Percentiles rank a stretch among this genome's conserved stretches.
phyloP scores from a whole-genome alignment of 2,329 filamentous ascomycete genomes.

The Neonectria faginata region DNA sequence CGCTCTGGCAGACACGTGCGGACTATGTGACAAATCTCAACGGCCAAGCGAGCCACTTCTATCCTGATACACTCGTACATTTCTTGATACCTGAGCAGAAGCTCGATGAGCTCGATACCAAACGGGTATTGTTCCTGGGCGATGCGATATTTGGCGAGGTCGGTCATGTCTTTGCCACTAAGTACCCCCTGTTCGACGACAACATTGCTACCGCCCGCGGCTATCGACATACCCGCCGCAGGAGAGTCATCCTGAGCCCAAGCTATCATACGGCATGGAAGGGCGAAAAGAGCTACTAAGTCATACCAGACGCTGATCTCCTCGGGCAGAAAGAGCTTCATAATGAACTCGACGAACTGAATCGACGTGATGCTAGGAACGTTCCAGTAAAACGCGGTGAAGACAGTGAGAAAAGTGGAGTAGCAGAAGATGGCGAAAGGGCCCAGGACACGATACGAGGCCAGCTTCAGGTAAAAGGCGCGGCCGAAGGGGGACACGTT shows the following conservation, averaged over 20 bases:
- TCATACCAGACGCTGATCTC: too few relatives aligned
- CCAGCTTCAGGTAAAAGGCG: too few relatives aligned
- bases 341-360: too few relatives aligned
- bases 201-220: not conserved
- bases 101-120: slow-evolving; percentile 3
- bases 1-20: too few relatives aligned
- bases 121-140: slow-evolving; percentile 4
- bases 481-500: too few relatives aligned
- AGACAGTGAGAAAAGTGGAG: too few relatives aligned
- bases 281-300: too few relatives aligned
- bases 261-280: not conserved
- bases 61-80: slow-evolving; percentile 1
- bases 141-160: slow-evolving; percentile 5
- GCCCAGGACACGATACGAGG: too few relatives aligned
- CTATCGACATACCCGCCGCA: slow-evolving; percentile 1
- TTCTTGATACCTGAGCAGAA: not conserved
- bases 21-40: slow-evolving; percentile 7
- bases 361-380: too few relatives aligned
- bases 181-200: slow-evolving; percentile 11
- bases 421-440: too few relatives aligned
- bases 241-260: slow-evolving; percentile 1
- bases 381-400: too few relatives aligned
- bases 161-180: slow-evolving; percentile 3
- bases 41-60: slow-evolving; percentile 2
- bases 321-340: too few relatives aligned